Percentiles rank a stretch among this genome's conserved stretches.
These are phyloP conservation scores for Blakeslea trispora DNA, from an alignment of 371 early-diverging fungal genomes.

Conservation along the genomic window DNA sequence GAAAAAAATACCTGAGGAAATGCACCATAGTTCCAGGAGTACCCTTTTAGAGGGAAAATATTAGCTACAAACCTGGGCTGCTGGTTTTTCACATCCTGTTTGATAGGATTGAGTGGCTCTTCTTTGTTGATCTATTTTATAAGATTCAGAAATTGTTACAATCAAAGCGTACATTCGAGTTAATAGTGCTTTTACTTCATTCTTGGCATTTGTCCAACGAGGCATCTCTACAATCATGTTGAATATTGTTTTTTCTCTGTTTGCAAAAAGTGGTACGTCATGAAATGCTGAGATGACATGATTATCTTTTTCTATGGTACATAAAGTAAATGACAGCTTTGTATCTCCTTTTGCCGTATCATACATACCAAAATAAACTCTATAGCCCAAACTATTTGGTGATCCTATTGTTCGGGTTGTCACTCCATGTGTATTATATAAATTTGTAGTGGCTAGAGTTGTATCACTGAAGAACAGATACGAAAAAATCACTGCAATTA, in stretches of 20 bases:
- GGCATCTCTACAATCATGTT: constrained; percentile 97
- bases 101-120: constrained; percentile 90
- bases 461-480: no score
- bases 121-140: constrained; percentile 73
- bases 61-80: constrained; percentile 92
- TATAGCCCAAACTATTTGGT: constrained; percentile 86
- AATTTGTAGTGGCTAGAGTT: no score
- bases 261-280: constrained; percentile 90
- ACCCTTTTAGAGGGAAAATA: constrained; percentile 96
- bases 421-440: constrained; percentile 39
- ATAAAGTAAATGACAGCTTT: background rate
- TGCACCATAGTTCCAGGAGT: constrained; percentile 98
- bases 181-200: constrained; percentile 70
- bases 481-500: no score
- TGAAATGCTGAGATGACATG: constrained; percentile 89
- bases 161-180: constrained; percentile 1
- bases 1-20: constrained; percentile 64
- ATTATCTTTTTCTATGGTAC: constrained; percentile 39
- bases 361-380: constrained; percentile 80
- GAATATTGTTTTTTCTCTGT: constrained; percentile 72
- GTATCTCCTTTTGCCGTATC: background rate
- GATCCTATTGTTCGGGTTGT: constrained; percentile 79
- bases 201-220: constrained; percentile 96
- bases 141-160: no score
- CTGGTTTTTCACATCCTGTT: constrained; percentile 94